Evolutionary conservation across 1,139 yeast species (phyloP).

Genomic region (Candida sp.): DNA sequence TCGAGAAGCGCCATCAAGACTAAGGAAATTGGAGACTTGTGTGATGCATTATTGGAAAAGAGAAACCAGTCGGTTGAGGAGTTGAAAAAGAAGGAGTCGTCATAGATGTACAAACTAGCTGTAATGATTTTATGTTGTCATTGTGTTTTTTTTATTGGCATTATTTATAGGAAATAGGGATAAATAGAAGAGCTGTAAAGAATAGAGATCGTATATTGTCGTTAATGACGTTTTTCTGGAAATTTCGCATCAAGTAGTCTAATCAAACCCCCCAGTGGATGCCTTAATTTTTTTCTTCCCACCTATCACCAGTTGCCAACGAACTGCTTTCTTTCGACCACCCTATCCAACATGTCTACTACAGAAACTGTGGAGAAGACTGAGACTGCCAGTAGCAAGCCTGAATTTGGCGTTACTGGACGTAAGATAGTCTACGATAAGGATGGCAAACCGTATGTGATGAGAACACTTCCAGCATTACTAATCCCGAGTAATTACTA

Average conservation of each 20-base stretch:
- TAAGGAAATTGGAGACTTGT: slow-evolving; percentile 71
- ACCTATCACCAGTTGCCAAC: neutral
- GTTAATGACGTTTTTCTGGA: neutral
- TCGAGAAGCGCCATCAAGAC: slow-evolving; percentile 72
- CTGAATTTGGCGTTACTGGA: slow-evolving; percentile 61
- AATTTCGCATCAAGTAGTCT: slow-evolving; percentile 1
- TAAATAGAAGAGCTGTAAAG: neutral
- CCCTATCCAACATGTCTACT: neutral
- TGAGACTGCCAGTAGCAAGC: slow-evolving; percentile 20
- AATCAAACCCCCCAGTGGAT: neutral
- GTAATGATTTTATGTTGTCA: neutral
- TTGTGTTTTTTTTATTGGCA: neutral
- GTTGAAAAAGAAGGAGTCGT: slow-evolving; percentile 7
- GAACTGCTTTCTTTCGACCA: too few species aligned
- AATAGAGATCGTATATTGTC: neutral
- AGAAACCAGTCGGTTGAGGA: slow-evolving; percentile 38
- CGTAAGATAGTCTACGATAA: slow-evolving; percentile 78
- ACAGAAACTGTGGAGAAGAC: slow-evolving; percentile 4
- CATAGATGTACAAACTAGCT: neutral
- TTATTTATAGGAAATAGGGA: neutral
- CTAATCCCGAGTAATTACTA: too few species aligned
- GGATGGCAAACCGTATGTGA: slow-evolving; percentile 86
- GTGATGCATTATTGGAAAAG: slow-evolving; percentile 65
- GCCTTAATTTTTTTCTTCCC: neutral
- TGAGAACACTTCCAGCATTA: too few species aligned